Evolutionary conservation across 164 flowering plant genomes (phyloP).

Genomic region (Pachysandra terminalis): DNA sequence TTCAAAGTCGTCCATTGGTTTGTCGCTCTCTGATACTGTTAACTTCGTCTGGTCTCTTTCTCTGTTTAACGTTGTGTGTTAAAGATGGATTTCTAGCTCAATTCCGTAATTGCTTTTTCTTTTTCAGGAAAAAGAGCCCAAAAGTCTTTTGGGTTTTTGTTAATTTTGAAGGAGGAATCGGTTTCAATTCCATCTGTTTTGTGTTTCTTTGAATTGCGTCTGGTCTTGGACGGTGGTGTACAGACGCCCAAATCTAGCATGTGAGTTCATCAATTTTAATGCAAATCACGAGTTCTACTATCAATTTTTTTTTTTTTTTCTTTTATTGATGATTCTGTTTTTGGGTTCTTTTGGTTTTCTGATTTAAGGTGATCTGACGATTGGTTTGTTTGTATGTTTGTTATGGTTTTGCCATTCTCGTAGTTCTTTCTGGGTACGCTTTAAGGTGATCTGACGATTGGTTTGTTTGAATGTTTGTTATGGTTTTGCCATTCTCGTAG

Average conservation of each 20-base stretch:
- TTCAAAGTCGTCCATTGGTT: background rate
- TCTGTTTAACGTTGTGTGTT: no score
- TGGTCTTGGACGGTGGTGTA: background rate
- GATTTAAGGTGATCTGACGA: conserved; percentile 1
- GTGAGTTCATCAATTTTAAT: background rate
- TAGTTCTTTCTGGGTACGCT: background rate
- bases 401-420: background rate
- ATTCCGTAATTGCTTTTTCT: no score
- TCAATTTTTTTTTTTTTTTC: background rate
- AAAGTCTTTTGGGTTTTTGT: background rate
- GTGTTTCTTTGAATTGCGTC: background rate
- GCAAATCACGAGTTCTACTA: background rate
- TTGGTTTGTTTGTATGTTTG: background rate
- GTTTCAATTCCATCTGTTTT: background rate
- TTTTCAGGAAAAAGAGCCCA: background rate
- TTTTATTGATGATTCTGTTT: background rate
- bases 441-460: background rate
- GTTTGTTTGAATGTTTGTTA: background rate
- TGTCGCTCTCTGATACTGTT: background rate
- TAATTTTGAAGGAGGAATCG: background rate
- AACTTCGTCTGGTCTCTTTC: no score
- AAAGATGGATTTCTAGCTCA: no score
- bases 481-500: background rate
- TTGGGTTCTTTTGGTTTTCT: background rate
- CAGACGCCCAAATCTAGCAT: background rate